Percentiles rank a stretch among this genome's conserved stretches.
phyloP scores from a whole-genome alignment of 2,329 filamentous ascomycete species.

The Botryotinia globosa region DNA sequence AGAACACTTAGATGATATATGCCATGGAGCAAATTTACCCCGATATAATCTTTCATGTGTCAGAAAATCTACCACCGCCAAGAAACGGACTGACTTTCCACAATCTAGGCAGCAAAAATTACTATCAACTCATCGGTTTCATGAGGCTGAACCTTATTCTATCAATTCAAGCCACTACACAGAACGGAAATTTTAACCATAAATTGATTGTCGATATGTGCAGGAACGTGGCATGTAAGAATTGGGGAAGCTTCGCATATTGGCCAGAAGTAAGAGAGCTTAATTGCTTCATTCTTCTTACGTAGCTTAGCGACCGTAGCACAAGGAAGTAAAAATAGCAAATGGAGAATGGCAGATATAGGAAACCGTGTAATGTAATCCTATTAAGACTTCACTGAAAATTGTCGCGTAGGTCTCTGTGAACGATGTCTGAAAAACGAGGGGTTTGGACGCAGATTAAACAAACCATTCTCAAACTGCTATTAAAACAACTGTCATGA shows the following conservation, averaged over 20 bases:
- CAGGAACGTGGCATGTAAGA: background rate
- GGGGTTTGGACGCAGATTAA: background rate
- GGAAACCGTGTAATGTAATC: no score
- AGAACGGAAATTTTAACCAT: background rate
- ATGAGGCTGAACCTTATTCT: background rate
- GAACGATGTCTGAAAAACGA: background rate
- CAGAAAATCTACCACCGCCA: background rate
- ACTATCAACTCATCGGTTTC: background rate
- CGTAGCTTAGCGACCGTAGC: background rate
- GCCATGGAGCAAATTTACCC: background rate
- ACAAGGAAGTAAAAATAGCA: background rate
- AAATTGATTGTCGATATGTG: background rate
- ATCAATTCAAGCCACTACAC: background rate
- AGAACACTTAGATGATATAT: background rate
- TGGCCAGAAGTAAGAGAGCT: background rate
- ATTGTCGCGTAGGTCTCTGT: background rate
- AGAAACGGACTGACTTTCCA: background rate
- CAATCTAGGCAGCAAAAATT: background rate
- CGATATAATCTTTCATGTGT: background rate
- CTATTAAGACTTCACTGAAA: background rate
- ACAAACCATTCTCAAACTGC: background rate
- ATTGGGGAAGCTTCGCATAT: background rate
- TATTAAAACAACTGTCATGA: background rate
- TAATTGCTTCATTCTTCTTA: background rate
- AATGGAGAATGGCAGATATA: background rate